Base-by-base conservation (phyloP, 1,284 basidiomycete genomes). In the Thelephora terrestris region DNA sequence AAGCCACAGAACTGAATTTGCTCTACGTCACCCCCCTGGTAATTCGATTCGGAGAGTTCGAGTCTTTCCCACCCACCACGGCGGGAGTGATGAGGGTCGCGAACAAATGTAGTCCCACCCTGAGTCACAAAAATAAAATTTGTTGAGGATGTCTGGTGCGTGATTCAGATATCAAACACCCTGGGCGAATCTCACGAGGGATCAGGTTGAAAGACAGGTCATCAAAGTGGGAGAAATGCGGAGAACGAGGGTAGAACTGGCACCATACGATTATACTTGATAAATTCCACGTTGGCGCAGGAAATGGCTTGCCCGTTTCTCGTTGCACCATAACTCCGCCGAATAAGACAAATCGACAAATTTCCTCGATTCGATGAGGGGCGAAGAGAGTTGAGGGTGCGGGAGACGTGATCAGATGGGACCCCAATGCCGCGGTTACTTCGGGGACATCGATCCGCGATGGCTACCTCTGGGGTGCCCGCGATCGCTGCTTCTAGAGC, bases 191-290 rank as follows among this genome's bases (percentile, higher is more conserved):
- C 17, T 20, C 7, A 12, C 12, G 7, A 20, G 37, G 44, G 21
- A 12, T 37, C 55, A 85, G 82, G 71, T 85, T 10, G 66, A 70
- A 44, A 69, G 75, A 50, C 55, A 55, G 20, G 63, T 76, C 5
- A 32, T 47, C 1, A 45, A 43, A 1, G 53, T 60, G 4, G 62
- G 66, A 6, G 67, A 66, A 23, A 58, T 68, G 36, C 71, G 73
- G 0, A 58, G 55, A 23, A 61, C 73, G 25, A 58, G 58, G 5
- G 57, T 66, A 12, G 61, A 66, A 42, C 64, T 87, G 5, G 67
- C 62, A 3, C 66, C 69, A 1, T 84, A 81, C 54, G 80, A 84
- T 54, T n/a, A n/a, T n/a, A n/a, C n/a, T n/a, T n/a, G n/a, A n/a
- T n/a, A n/a, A n/a, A n/a, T n/a, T n/a, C n/a, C n/a, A n/a, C n/a